Base-by-base conservation (phyloP, 305 asterid species). In the Solanum hybrid region DNA sequence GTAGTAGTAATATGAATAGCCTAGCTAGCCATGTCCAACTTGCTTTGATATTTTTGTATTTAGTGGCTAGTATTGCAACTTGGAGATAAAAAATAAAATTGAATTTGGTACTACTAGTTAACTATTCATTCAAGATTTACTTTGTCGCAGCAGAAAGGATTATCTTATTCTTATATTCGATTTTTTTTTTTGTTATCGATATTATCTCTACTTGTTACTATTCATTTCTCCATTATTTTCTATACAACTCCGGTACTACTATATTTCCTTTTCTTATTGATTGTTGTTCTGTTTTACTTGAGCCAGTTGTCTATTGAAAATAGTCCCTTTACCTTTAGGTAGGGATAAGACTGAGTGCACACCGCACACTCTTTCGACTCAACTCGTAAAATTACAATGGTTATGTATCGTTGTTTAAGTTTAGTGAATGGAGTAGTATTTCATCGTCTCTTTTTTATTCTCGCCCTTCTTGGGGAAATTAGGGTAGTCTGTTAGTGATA, bases 351-450 rank as follows among this genome's bases (percentile, higher is more conserved):
- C n/a, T 13, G 4, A 7, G 0, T 75, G 15, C 79, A 29, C 1
- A 31, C 0, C 2, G 7, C 1, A 0, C 57, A 3, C 22, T 27
- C 0, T 29, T 15, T 1, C 6, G 2, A 75, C 1, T 3, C 0
- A 1, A 14, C 11, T 29, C 0, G 4, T 75, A 29, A 8, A 75
- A 72, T 72, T 27, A 5, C 9, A 24, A 1, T 24, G 3, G 1
- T 2, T 26, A 6, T 73, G 1, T 3, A 8, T 26, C 7, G 75
- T 70, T 24, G 77, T 24, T 29, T 75, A 32, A 77, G 27, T 17
- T 8, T 32, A 32, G 41, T 32, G 27, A 77, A 32, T 31, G 27
- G 5, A 14, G 80, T 75, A 31, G 32, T 31, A 15, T 76, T 31
- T 32, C 14, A 8, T 76, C 5, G 13, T 31, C 39, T 32, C 82